These are phyloP conservation scores for Brassica cretica DNA, from an alignment of 345 rosid species.

Conservation along the genomic window DNA sequence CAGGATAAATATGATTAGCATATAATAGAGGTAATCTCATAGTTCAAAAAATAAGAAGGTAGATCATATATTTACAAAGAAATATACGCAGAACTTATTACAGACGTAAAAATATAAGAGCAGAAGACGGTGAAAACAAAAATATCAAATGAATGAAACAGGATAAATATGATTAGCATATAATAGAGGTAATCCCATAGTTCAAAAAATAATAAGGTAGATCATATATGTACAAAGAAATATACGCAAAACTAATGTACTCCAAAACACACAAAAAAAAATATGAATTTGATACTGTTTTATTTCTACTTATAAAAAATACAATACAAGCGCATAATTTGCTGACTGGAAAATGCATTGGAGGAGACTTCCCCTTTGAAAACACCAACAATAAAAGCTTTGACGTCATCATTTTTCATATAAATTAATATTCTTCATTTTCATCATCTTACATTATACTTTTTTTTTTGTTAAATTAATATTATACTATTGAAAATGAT, in stretches of 20 bases:
- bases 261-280: neutral
- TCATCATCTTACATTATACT: too few relatives aligned
- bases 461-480: too few relatives aligned
- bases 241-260: neutral
- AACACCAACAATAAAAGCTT: too few relatives aligned
- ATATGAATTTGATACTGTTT: neutral
- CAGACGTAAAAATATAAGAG: neutral
- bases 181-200: neutral
- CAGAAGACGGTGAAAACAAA: neutral
- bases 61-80: neutral
- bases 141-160: neutral
- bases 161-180: neutral
- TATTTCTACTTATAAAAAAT: neutral
- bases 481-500: too few relatives aligned
- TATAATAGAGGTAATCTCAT: neutral
- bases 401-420: too few relatives aligned
- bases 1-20: neutral
- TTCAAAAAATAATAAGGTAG: neutral
- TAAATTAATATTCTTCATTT: too few relatives aligned
- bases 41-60: neutral
- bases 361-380: neutral
- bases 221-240: neutral
- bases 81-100: neutral
- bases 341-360: neutral
- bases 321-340: neutral